phyloP scores from a whole-genome alignment of 257 asterid species.

The Cruciata laevipes region DNA sequence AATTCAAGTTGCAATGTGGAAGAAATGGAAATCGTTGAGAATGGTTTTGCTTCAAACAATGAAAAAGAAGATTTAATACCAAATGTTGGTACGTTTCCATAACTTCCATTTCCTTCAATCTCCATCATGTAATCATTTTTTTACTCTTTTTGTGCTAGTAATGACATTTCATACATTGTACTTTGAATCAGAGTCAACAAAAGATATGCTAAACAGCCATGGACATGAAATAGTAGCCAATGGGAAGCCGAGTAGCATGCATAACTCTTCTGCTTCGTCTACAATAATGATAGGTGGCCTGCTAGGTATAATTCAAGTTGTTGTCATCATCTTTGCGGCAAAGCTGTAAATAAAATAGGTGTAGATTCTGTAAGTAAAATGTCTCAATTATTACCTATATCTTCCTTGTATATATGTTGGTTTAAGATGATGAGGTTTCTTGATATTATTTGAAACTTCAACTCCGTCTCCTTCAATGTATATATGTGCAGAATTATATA shows the following conservation, averaged over 20 bases:
- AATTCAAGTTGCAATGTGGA: slow-evolving; percentile 13
- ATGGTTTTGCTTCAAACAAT: not conserved
- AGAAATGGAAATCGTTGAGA: slow-evolving; percentile 25
- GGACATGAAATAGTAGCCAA: slow-evolving; percentile 12
- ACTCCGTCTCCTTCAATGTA: not conserved
- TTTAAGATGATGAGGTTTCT: not conserved
- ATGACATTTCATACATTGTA: not conserved
- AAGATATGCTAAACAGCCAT: not conserved
- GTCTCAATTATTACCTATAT: not conserved
- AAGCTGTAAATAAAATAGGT: slow-evolving; percentile 45
- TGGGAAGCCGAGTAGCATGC: slow-evolving; percentile 18
- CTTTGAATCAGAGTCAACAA: slow-evolving; percentile 13
- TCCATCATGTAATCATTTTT: not conserved
- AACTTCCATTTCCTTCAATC: not conserved
- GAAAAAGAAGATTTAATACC: slow-evolving; percentile 14
- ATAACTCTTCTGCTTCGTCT: slow-evolving; percentile 44
- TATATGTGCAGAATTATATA: too few species aligned
- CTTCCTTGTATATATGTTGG: not conserved
- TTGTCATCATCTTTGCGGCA: slow-evolving; percentile 36
- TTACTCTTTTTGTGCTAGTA: too few species aligned
- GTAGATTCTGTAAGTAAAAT: slow-evolving; percentile 32
- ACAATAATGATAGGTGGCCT: slow-evolving; percentile 40
- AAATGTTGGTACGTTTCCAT: slow-evolving; percentile 3
- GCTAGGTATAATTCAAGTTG: slow-evolving; percentile 42
- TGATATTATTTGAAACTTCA: not conserved